A percentile compares a stretch with the other conserved stretches of the same genome.
Conservation (phyloP, 1,284 basidiomycete species). For the Ustilago cynodontis region DNA sequence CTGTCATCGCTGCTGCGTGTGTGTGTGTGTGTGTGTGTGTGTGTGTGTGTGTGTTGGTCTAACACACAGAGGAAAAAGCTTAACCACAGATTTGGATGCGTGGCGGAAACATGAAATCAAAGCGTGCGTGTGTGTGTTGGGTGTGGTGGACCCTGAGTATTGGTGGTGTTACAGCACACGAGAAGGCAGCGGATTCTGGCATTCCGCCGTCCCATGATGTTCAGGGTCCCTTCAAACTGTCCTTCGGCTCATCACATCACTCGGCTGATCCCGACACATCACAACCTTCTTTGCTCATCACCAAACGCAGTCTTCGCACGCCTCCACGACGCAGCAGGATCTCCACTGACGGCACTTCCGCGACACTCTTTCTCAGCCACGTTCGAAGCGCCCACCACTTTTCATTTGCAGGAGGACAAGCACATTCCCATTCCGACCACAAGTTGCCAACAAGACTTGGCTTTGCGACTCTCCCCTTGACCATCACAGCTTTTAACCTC, state of each 20-base stretch:
- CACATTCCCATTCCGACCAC: neutral
- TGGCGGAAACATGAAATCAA: neutral
- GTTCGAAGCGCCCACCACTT: neutral
- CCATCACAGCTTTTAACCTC: neutral
- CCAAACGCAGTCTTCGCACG: neutral
- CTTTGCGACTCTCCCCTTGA: neutral
- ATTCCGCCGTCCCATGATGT: neutral
- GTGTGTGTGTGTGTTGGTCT: neutral
- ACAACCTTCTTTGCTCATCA: slow-evolving; percentile 8
- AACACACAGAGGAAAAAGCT: neutral
- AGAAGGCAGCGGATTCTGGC: neutral
- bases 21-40: neutral
- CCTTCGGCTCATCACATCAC: neutral
- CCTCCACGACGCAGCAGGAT: neutral
- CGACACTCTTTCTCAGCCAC: neutral
- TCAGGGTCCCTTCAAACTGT: neutral
- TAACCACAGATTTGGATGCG: neutral
- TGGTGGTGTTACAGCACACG: neutral
- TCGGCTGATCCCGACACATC: neutral
- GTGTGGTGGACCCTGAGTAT: neutral
- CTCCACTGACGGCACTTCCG: slow-evolving; percentile 1
- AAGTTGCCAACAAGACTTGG: neutral
- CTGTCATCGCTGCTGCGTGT: neutral
- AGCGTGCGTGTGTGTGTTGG: neutral
- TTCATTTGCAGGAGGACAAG: neutral